Evolutionary conservation across 192 early-diverging fungal genomes (phyloP).

Genomic region (Chytriomyces confervae): DNA sequence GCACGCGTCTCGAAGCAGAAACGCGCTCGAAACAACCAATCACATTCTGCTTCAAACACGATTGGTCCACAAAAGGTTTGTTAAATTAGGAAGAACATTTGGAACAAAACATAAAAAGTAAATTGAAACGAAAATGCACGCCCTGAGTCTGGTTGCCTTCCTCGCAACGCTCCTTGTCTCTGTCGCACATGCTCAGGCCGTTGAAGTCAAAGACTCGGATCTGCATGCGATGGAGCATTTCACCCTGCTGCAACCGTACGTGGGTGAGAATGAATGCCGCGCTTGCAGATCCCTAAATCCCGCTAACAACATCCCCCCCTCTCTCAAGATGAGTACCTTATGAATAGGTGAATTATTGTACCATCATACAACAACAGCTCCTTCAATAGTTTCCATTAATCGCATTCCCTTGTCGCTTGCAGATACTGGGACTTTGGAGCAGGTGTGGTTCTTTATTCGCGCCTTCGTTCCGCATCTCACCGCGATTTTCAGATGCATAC

Average conservation of each 20-base stretch:
- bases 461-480: not conserved
- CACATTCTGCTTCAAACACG: no score
- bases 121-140: constrained; percentile 8
- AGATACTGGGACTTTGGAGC: constrained; percentile 97
- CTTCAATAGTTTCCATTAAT: no score
- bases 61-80: no score
- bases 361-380: not conserved
- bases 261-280: not conserved
- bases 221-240: constrained; percentile 25
- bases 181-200: not conserved
- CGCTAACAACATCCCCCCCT: not conserved
- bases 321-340: constrained; percentile 28
- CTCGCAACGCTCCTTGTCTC: not conserved
- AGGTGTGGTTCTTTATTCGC: constrained; percentile 36
- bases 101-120: no score
- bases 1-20: no score
- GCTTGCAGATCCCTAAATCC: not conserved
- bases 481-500: constrained; percentile 62
- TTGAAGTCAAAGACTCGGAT: constrained; percentile 24
- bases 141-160: not conserved
- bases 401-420: not conserved
- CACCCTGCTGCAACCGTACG: constrained; percentile 14
- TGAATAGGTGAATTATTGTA: constrained; percentile 17
- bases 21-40: no score
- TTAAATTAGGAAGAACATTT: no score